Evolutionary conservation across 2,329 filamentous ascomycete genomes (phyloP), one percentile per base, ranked within the genome.

Genomic region (Coniochaeta ligniaria): DNA sequence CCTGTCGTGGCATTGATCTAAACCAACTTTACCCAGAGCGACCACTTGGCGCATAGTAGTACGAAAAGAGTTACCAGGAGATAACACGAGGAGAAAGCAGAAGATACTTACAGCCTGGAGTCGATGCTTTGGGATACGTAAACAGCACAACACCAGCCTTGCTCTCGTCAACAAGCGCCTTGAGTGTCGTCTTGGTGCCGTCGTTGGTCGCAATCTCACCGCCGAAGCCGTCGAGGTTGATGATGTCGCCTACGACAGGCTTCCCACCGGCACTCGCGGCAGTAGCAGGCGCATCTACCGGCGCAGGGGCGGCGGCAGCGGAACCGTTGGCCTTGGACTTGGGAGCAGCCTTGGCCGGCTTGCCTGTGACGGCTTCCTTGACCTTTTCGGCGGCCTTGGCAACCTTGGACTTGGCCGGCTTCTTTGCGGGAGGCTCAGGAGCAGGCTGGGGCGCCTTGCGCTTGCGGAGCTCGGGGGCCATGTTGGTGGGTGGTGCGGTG

Each of bases 61-160:
- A 14, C 20, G 31, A 50, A 22, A 22, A 38, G 28, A 43, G 43
- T 24, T 3, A 43, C n/a, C 41, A 45, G 17, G 14, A 45, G 47
- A 41, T 26, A 47, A 24, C 35, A 55, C 20, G 6, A 47, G 12
- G 45, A 20, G 38, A 55, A 8, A 24, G 36, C 41, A 16, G 50
- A 16, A 54, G 6, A 22, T 73, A 78, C 91, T 84, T 86, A 96
- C 94, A 98, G 64, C 94, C 94, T 41, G 92, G 91, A 24, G 95
- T 99, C 31, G 90, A 95, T 14, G 95, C 95, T 77, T 90, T 96
- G 62, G 95, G 95, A 72, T 98, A 98, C 35, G 93, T 97, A 75
- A 99, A 97, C 33, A 98, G 78, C 36, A 96, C 91, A 50, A 98
- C 89, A 28, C 94, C 95, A 38, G 84, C 81, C 76, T 91, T 87